Evolutionary conservation across 495 filamentous ascomycete genomes (phyloP).

Genomic region (Neurospora pannonica): DNA sequence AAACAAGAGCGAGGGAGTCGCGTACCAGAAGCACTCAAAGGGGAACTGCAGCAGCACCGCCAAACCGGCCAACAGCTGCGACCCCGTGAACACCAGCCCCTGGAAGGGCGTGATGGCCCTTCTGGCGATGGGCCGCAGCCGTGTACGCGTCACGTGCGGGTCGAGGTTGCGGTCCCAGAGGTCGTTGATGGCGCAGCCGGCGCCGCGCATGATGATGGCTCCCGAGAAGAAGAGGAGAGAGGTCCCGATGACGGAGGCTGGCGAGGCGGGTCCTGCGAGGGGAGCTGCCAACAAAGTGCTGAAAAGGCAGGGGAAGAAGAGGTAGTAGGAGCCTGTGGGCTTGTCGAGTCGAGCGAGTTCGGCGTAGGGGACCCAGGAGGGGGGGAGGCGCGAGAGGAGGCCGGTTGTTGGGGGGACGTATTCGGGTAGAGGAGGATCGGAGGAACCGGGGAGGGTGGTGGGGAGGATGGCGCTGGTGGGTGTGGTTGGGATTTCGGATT

Average conservation of each 20-base stretch:
- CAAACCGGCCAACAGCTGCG: constrained; percentile 71
- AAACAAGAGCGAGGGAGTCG: constrained; percentile 70
- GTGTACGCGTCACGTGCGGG: constrained; percentile 78
- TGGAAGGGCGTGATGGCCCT: constrained; percentile 66
- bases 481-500: background rate
- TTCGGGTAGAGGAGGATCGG: constrained; percentile 7
- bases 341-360: constrained; percentile 91
- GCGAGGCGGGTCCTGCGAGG: constrained; percentile 47
- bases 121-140: constrained; percentile 80
- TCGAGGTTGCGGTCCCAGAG: constrained; percentile 94
- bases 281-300: constrained; percentile 68
- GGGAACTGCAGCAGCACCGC: constrained; percentile 83
- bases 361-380: constrained; percentile 79
- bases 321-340: constrained; percentile 87
- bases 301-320: constrained; percentile 91
- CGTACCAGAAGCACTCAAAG: constrained; percentile 72
- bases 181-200: constrained; percentile 97
- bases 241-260: constrained; percentile 50
- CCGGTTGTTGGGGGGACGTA: constrained; percentile 68
- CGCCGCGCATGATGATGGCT: constrained; percentile 90
- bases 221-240: constrained; percentile 74
- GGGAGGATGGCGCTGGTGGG: background rate
- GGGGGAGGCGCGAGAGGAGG: constrained; percentile 65
- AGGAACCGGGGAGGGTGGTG: background rate
- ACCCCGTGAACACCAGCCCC: constrained; percentile 73